A percentile compares a stretch with the other conserved stretches of the same genome.
Conservation (phyloP, 192 early-diverging fungal genomes). For the Linnemannia elongata region DNA sequence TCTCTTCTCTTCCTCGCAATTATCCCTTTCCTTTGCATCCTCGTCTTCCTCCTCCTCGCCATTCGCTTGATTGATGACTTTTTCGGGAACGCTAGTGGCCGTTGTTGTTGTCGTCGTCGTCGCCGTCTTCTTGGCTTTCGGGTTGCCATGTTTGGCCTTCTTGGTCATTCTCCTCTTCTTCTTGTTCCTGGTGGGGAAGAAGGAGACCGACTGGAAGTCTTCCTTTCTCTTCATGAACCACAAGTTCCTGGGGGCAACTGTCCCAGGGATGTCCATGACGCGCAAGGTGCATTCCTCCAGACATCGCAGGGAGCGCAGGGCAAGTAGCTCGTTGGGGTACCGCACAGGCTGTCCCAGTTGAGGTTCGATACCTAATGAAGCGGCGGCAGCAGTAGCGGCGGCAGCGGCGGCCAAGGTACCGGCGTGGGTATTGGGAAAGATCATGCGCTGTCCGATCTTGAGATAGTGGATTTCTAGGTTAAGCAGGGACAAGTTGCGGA, state of each 20-base stretch:
- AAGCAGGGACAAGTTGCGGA: background rate
- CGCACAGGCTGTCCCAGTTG: background rate
- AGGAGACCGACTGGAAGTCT: no score
- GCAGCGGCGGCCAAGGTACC: no score
- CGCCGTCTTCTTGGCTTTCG: no score
- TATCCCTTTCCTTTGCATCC: no score
- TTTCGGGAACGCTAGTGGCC: no score
- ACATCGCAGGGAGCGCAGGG: background rate
- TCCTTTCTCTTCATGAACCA: background rate
- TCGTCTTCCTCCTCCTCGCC: no score
- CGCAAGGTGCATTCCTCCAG: background rate
- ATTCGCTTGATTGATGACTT: no score
- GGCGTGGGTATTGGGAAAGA: background rate
- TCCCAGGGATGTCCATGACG: background rate
- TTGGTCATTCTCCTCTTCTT: no score
- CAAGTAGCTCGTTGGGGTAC: background rate
- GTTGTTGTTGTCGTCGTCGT: no score
- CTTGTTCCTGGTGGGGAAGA: no score
- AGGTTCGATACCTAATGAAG: background rate
- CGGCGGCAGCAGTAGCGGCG: background rate
- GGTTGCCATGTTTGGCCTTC: no score
- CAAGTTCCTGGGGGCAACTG: background rate
- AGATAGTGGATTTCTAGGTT: background rate
- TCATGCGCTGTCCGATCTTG: background rate
- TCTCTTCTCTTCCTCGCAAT: no score